Conservation (phyloP, 2,329 filamentous ascomycete species). For the Polytolypa hystricis region DNA sequence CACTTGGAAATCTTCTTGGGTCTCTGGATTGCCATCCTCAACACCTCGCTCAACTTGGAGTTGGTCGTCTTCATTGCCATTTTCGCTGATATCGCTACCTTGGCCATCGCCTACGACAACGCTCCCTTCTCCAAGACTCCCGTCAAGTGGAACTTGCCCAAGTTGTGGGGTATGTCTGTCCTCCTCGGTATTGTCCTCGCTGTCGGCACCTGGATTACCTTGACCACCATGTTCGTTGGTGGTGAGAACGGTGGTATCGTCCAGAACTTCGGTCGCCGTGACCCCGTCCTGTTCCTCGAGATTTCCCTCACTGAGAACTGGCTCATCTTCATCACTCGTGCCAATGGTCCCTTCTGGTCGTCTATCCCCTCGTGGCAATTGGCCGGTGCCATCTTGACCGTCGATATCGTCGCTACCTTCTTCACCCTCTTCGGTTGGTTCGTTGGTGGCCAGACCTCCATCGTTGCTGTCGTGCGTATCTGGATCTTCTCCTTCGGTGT, state of each 20-base stretch:
- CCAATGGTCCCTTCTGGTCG: conserved; percentile 86
- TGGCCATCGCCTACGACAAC: conserved; percentile 89
- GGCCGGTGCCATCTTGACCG: conserved; percentile 62
- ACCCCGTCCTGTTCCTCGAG: conserved; percentile 78
- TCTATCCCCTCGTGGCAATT: conserved; percentile 82
- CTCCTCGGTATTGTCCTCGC: conserved; percentile 72
- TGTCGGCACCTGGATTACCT: conserved; percentile 75
- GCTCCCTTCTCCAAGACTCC: conserved; percentile 75
- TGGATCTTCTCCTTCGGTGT: conserved; percentile 88
- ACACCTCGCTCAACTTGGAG: conserved; percentile 72
- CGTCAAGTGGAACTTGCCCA: conserved; percentile 91
- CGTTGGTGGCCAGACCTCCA: conserved; percentile 56
- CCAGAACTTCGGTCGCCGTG: conserved; percentile 74
- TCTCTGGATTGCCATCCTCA: conserved; percentile 82
- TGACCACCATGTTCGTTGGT: conserved; percentile 68
- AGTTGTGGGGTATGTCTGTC: conserved; percentile 87
- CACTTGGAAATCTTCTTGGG: conserved; percentile 87
- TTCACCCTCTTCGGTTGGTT: conserved; percentile 84
- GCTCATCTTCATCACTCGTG: conserved; percentile 93
- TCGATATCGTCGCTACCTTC: conserved; percentile 74
- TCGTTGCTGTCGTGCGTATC: conserved; percentile 75
- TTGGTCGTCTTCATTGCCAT: conserved; percentile 90
- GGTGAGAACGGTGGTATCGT: conserved; percentile 69
- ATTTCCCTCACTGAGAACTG: conserved; percentile 89
- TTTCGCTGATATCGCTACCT: conserved; percentile 83